A percentile compares a stretch with the other conserved stretches of the same genome.
phyloP scores from a whole-genome alignment of 805 yeast species.

The Dipodascopsis uninucleata region DNA sequence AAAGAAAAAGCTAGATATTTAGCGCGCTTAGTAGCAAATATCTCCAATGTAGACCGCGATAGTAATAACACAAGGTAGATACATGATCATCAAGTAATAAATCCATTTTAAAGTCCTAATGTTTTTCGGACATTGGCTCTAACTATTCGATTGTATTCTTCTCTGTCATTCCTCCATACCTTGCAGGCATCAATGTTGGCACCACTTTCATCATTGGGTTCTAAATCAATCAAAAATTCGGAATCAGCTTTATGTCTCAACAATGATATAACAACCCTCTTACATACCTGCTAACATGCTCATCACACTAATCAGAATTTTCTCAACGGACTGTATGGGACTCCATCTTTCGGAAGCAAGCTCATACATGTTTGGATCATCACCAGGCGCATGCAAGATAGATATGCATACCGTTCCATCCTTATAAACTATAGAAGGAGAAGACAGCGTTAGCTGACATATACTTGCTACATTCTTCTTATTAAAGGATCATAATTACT shows the following conservation, averaged over 20 bases:
- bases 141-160: conserved; percentile 62
- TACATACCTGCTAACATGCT: conserved; percentile 73
- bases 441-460: too few relatives aligned
- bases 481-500: conserved; percentile 3
- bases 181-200: conserved; percentile 82
- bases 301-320: conserved; percentile 85
- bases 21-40: too few relatives aligned
- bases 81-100: too few relatives aligned
- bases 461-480: background rate
- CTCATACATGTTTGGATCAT: conserved; percentile 94
- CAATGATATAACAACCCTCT: background rate
- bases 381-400: conserved; percentile 93
- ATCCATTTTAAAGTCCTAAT: conserved; percentile 63
- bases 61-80: too few relatives aligned
- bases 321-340: conserved; percentile 97
- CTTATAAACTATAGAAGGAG: conserved; percentile 53
- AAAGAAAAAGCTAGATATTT: too few relatives aligned
- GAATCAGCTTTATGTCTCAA: background rate
- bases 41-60: too few relatives aligned
- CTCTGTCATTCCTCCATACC: conserved; percentile 84
- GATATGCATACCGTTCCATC: conserved; percentile 97
- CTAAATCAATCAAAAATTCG: too few relatives aligned
- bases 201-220: conserved; percentile 94
- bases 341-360: conserved; percentile 97
- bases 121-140: conserved; percentile 63